Conservation (phyloP, 192 early-diverging fungal genomes). For the Backusella morwellensis region DNA sequence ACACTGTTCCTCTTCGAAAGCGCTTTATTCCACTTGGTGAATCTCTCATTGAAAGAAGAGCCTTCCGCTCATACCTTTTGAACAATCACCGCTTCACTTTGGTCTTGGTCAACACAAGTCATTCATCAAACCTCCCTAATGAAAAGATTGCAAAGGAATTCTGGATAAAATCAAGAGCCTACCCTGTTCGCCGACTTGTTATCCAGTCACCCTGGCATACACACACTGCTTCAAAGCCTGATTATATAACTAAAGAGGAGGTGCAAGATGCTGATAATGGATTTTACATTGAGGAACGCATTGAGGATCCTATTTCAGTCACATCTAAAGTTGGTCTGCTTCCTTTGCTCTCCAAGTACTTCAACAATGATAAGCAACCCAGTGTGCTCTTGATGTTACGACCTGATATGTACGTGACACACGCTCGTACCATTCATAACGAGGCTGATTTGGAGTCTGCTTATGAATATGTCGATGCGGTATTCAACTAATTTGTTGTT, state of each 20-base stretch:
- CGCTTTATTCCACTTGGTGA: not conserved
- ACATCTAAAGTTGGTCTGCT: not conserved
- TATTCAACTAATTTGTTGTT: no score
- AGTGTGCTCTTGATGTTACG: constrained; percentile 18
- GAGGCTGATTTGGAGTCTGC: constrained; percentile 2
- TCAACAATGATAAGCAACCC: not conserved
- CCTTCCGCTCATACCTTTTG: not conserved
- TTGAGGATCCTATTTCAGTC: not conserved
- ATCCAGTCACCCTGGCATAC: not conserved
- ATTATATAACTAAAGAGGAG: not conserved
- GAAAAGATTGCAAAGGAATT: not conserved
- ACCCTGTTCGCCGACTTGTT: not conserved
- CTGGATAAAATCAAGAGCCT: not conserved
- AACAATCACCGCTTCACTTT: not conserved
- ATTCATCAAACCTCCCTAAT: not conserved
- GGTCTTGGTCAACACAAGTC: not conserved
- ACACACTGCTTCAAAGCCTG: not conserved
- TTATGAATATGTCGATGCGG: not conserved
- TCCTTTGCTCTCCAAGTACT: not conserved
- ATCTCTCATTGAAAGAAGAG: not conserved
- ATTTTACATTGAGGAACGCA: constrained; percentile 2
- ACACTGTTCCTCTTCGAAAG: not conserved
- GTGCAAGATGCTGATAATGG: not conserved
- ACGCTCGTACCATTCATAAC: not conserved
- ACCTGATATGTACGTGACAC: constrained; percentile 28